Evolutionary conservation across 495 filamentous ascomycete species (phyloP).

Genomic region (Letharia lupina): DNA sequence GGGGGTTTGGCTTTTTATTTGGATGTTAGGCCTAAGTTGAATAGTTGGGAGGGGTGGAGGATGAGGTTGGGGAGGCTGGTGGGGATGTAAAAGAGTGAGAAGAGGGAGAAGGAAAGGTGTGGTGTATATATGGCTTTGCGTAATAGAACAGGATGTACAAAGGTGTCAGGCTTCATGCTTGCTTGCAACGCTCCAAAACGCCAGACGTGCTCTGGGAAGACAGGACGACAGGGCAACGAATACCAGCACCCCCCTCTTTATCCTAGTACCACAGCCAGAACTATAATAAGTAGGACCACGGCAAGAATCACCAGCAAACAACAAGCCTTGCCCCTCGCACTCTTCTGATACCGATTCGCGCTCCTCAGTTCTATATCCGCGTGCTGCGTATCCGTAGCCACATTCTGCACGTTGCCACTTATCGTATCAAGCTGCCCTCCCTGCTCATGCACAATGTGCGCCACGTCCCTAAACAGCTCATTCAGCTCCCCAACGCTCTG

Average conservation of each 20-base stretch:
- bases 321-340: conserved; percentile 83
- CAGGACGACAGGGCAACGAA: neutral
- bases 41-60: conserved; percentile 79
- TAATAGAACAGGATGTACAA: neutral
- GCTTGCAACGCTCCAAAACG: conserved; percentile 1
- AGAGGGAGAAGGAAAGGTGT: neutral
- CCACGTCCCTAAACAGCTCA: conserved; percentile 92
- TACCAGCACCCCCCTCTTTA: conserved; percentile 26
- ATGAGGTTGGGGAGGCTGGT: conserved; percentile 62
- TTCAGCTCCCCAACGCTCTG: conserved; percentile 92
- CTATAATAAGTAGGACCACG: conserved; percentile 77
- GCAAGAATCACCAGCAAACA: conserved; percentile 86
- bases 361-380: conserved; percentile 76
- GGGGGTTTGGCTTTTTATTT: conserved; percentile 81
- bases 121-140: conserved; percentile 12
- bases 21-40: conserved; percentile 91
- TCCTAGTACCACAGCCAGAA: conserved; percentile 73
- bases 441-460: conserved; percentile 91
- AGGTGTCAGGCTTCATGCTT: neutral
- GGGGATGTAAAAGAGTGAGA: conserved; percentile 38
- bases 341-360: conserved; percentile 86
- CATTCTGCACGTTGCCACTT: conserved; percentile 72
- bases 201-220: neutral
- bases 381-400: conserved; percentile 68
- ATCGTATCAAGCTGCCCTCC: conserved; percentile 86